A percentile compares a stretch with the other conserved stretches of the same genome.
phyloP scores from a whole-genome alignment of 2,329 filamentous ascomycete species.

The Clonostachys solani region DNA sequence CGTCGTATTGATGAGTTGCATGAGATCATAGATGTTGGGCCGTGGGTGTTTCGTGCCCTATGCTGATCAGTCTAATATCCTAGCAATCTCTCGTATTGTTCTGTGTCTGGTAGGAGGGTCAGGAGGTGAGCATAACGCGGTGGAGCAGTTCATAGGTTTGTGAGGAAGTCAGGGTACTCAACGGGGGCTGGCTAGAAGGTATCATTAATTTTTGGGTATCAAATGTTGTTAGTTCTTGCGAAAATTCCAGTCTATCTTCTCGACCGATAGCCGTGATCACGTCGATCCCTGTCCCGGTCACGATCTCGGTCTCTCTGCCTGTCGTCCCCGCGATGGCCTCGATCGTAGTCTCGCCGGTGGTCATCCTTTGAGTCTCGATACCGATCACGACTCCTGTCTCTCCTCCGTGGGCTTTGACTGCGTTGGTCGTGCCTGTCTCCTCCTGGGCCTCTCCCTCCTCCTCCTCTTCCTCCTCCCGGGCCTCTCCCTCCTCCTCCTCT shows the following conservation, averaged over 20 bases:
- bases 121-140: no score
- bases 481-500: constrained; percentile 1
- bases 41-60: no score
- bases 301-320: constrained; percentile 14
- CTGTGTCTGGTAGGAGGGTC: no score
- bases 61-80: no score
- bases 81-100: no score
- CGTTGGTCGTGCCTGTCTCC: constrained; percentile 23
- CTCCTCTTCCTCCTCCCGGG: constrained; percentile 10
- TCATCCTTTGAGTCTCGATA: constrained; percentile 10
- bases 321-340: constrained; percentile 12
- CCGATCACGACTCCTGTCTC: constrained; percentile 24
- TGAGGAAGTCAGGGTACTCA: no score
- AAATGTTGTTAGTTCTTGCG: no score
- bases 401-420: constrained; percentile 34
- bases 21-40: no score
- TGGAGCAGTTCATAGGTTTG: no score
- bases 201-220: constrained; percentile 2
- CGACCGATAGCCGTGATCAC: constrained; percentile 8
- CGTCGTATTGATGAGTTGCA: no score
- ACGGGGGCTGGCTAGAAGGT: background rate
- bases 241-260: constrained; percentile 4
- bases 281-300: constrained; percentile 18
- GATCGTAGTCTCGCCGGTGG: constrained; percentile 13
- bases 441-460: background rate